phyloP scores from a whole-genome alignment of 2,329 filamentous ascomycete species.

The Dendrostoma leiphaemia region DNA sequence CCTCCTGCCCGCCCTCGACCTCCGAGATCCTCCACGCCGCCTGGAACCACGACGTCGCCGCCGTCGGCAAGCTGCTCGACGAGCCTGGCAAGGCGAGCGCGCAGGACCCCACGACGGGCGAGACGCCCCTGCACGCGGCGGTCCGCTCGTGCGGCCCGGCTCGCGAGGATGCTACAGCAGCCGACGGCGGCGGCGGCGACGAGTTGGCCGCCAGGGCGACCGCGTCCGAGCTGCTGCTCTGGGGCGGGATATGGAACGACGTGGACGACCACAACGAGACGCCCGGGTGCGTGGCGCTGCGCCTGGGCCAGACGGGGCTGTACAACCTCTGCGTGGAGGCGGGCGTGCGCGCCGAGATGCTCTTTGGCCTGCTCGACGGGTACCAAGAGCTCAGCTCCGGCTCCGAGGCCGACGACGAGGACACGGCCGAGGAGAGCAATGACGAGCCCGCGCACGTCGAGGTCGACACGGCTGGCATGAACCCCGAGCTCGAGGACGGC shows the following conservation, averaged over 20 bases:
- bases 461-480: conserved; percentile 14
- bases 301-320: conserved; percentile 65
- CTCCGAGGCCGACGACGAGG: conserved; percentile 45
- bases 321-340: conserved; percentile 87
- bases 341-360: conserved; percentile 83
- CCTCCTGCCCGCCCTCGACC: conserved; percentile 48
- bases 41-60: conserved; percentile 60
- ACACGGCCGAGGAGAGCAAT: conserved; percentile 29
- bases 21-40: conserved; percentile 52
- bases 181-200: too few species aligned
- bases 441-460: conserved; percentile 4
- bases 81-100: conserved; percentile 65
- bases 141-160: conserved; percentile 69
- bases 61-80: conserved; percentile 68
- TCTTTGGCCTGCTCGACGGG: conserved; percentile 77
- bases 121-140: conserved; percentile 85
- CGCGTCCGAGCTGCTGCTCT: conserved; percentile 74
- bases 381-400: conserved; percentile 71
- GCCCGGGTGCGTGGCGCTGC: conserved; percentile 78
- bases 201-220: conserved; percentile 56
- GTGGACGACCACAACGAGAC: conserved; percentile 84
- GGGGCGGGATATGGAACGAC: conserved; percentile 97
- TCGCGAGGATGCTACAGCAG: too few species aligned
- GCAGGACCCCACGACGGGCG: conserved; percentile 81
- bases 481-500: conserved; percentile 27